phyloP scores from a whole-genome alignment of 2,329 filamentous ascomycete genomes.

The Remersonia thermophila region DNA sequence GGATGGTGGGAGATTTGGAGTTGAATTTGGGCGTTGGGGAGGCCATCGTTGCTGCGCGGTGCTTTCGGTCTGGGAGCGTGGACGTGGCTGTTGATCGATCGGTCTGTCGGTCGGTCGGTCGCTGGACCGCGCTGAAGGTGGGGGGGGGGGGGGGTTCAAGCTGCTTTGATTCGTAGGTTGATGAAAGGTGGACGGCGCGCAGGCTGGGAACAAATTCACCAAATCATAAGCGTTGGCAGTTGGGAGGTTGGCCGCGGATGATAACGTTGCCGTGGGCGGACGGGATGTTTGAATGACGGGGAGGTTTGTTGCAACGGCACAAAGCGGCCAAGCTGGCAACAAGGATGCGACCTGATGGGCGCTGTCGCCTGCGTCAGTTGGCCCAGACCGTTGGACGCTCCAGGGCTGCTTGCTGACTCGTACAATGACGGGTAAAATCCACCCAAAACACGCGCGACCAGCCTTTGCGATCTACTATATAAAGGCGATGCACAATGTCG shows the following conservation, averaged over 20 bases:
- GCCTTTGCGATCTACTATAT: too few relatives aligned
- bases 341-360: conserved; percentile 1
- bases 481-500: too few relatives aligned
- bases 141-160: too few relatives aligned
- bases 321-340: conserved; percentile 10
- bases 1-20: conserved; percentile 71
- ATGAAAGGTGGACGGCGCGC: too few relatives aligned
- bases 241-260: not conserved
- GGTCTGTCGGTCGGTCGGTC: not conserved
- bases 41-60: conserved; percentile 1
- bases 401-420: too few relatives aligned
- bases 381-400: too few relatives aligned
- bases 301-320: not conserved
- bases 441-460: too few relatives aligned
- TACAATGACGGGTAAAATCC: too few relatives aligned
- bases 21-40: conserved; percentile 39
- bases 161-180: too few relatives aligned
- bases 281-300: not conserved
- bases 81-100: not conserved
- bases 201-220: too few relatives aligned
- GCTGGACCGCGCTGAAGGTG: not conserved
- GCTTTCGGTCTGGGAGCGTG: not conserved
- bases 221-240: not conserved
- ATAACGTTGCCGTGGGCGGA: too few relatives aligned
- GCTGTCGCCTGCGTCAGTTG: too few relatives aligned